Base-by-base conservation (phyloP, 495 filamentous ascomycete genomes). In the Astrocystis sublimbata region DNA sequence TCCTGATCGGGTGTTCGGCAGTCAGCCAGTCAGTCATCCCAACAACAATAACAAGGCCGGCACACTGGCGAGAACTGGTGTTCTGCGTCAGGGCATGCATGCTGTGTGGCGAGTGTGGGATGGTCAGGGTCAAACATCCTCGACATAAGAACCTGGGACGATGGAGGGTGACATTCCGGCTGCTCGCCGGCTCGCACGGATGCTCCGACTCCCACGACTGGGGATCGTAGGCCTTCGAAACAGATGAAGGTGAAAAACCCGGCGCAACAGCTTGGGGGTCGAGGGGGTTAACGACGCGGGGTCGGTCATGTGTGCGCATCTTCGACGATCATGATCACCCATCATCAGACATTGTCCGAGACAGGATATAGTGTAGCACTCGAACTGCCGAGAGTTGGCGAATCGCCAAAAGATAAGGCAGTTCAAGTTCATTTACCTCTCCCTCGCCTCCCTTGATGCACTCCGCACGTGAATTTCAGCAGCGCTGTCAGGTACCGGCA, bases 111-210 rank as follows among this genome's bases (percentile, higher is more conserved):
- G n/a, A n/a, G n/a, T n/a, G 52, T 56, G 31, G 52, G 6, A 28
- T 23, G 13, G 36, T n/a, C n/a, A n/a, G n/a, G n/a, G n/a, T n/a
- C n/a, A 31, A 28, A 38, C 19, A 56, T 24, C 30, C 2, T 21
- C 30, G 9, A 35, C 24, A 24, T 21, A 51, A n/a, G 28, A 19
- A 35, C 30, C 8, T 33, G 30, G 7, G 21, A 10, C 56, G 42
- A 47, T 38, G 56, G 41, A 47, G 56, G 41, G 43, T 60, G 15
- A 35, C 57, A 50, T 60, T 60, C 57, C 24, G 57, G 45, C 30
- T 41, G 17, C 21, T 50, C 33, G 35, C 35, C 54, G 54, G 54
- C 38, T 41, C n/a, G 54, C 33, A 58, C 28, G 54, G 41, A 23
- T 43, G 41, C 46, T 46, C 35, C 54, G 35, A 46, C 46, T 49